These are phyloP conservation scores for Botrytis paeoniae DNA, from an alignment of 2,329 filamentous ascomycete genomes.

Conservation along the genomic window DNA sequence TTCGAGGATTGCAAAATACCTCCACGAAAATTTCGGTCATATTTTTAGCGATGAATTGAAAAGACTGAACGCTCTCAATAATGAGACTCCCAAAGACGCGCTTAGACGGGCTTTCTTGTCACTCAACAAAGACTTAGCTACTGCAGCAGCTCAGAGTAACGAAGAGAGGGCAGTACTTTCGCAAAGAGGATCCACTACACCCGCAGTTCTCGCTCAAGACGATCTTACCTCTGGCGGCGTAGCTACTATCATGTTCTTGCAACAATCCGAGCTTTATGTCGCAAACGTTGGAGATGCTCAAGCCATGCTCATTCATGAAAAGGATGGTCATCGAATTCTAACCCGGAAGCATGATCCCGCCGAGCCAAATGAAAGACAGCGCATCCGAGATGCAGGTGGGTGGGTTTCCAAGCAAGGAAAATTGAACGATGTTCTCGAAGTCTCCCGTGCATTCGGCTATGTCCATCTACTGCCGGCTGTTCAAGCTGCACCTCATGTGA, in stretches of 20 bases:
- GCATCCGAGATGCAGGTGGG: constrained; percentile 90
- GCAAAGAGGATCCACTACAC: constrained; percentile 68
- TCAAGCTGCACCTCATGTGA: constrained; percentile 83
- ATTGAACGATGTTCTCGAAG: constrained; percentile 85
- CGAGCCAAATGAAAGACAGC: constrained; percentile 75
- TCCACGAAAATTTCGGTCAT: constrained; percentile 92
- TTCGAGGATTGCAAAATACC: constrained; percentile 91
- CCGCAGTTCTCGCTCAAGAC: constrained; percentile 79
- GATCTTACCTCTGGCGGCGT: constrained; percentile 88
- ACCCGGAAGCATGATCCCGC: constrained; percentile 93
- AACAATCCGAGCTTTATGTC: constrained; percentile 85
- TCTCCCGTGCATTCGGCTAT: constrained; percentile 94
- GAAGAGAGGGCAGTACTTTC: constrained; percentile 67
- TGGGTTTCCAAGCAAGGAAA: constrained; percentile 95
- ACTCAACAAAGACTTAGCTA: constrained; percentile 91
- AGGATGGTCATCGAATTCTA: constrained; percentile 77
- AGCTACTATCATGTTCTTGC: constrained; percentile 86
- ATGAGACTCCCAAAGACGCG: constrained; percentile 79
- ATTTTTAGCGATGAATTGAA: constrained; percentile 82
- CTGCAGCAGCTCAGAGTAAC: constrained; percentile 73
- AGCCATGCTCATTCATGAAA: constrained; percentile 89
- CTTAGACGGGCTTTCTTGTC: constrained; percentile 81
- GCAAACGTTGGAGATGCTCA: constrained; percentile 95
- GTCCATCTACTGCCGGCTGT: constrained; percentile 89
- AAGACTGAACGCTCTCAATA: constrained; percentile 59